phyloP scores from a whole-genome alignment of 495 filamentous ascomycete genomes.

The Apodospora peruviana region DNA sequence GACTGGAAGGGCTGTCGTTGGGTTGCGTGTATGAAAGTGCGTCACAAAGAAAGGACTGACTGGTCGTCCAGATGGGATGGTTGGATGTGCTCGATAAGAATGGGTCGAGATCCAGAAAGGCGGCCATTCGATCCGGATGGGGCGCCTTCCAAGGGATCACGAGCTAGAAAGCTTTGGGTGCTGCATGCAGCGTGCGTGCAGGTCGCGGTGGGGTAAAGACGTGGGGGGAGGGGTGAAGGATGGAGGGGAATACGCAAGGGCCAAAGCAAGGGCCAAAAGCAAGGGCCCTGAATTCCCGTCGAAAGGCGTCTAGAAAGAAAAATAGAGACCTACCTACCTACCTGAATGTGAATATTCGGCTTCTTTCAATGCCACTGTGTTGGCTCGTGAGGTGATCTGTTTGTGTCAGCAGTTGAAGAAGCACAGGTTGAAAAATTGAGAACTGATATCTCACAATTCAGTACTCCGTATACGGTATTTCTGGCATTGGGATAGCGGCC shows the following conservation, averaged over 20 bases:
- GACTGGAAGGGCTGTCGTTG: no score
- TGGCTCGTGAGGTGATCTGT: neutral
- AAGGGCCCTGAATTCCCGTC: neutral
- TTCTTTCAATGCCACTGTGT: no score
- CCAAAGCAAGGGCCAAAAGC: neutral
- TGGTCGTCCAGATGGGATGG: neutral
- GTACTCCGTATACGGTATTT: no score
- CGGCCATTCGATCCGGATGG: neutral
- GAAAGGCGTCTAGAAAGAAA: neutral
- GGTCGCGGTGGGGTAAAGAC: constrained; percentile 5
- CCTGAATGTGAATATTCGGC: no score
- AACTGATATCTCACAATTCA: no score
- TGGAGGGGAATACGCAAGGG: neutral
- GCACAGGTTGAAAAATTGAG: no score
- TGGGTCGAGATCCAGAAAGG: neutral
- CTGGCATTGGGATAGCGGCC: no score
- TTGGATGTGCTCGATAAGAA: neutral
- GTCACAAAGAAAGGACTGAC: neutral
- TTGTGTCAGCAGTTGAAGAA: no score
- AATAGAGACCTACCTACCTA: no score
- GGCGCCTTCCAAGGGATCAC: constrained; percentile 7
- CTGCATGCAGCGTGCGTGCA: constrained; percentile 13
- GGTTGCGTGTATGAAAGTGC: neutral
- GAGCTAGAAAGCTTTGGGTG: constrained; percentile 13
- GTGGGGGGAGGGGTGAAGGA: constrained; percentile 7